Percentiles rank a stretch among this genome's conserved stretches.
phyloP scores from a whole-genome alignment of 2,329 filamentous ascomycete species.

The Pseudogymnoascus sp. region DNA sequence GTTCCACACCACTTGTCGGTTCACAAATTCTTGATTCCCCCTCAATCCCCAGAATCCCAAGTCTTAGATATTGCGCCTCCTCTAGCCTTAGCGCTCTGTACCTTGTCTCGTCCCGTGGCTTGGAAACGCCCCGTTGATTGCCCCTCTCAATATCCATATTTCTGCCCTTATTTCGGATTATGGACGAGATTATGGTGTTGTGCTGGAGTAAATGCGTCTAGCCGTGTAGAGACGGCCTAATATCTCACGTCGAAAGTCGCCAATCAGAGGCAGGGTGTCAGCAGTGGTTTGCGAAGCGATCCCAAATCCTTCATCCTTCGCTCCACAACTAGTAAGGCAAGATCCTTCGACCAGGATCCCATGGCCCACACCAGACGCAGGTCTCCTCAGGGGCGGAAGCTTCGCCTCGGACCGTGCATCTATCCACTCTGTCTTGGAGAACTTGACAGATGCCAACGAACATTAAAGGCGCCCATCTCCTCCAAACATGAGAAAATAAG shows the following conservation, averaged over 20 bases:
- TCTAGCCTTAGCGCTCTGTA: background rate
- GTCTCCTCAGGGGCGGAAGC: background rate
- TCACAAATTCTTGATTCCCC: background rate
- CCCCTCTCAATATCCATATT: background rate
- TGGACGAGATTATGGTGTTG: background rate
- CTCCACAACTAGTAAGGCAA: background rate
- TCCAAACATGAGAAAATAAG: background rate
- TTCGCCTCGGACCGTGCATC: background rate
- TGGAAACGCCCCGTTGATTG: background rate
- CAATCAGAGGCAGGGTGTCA: background rate
- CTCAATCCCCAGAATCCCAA: background rate
- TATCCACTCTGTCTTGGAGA: background rate
- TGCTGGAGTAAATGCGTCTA: background rate
- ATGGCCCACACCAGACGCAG: background rate
- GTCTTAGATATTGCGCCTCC: background rate
- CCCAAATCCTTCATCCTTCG: background rate
- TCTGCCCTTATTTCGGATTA: background rate
- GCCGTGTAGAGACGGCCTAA: background rate
- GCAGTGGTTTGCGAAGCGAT: background rate
- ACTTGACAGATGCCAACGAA: background rate
- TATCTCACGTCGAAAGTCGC: background rate
- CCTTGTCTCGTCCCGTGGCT: background rate
- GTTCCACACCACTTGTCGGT: background rate
- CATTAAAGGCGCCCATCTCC: slow-evolving; percentile 1
- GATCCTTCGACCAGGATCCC: background rate